Conservation (phyloP, 2,329 filamentous ascomycete species). For the Lanzia echinophila region DNA sequence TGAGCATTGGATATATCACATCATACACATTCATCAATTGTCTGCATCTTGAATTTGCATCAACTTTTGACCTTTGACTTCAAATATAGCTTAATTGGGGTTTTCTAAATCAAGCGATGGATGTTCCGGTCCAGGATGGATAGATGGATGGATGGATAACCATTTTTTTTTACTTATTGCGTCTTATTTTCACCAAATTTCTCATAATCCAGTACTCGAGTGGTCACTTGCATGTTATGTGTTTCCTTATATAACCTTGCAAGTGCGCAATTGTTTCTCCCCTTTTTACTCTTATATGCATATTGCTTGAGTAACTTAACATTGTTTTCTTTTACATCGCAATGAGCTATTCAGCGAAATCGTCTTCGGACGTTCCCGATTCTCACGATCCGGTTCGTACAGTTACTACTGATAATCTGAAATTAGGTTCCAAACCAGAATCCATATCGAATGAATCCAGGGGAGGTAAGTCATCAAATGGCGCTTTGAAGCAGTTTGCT, state of each 20-base stretch:
- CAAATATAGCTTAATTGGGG: neutral
- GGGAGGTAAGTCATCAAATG: constrained; percentile 1
- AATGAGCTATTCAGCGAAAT: neutral
- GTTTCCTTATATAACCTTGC: too few relatives aligned
- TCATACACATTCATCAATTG: too few relatives aligned
- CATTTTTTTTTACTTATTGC: neutral
- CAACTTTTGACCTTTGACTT: too few relatives aligned
- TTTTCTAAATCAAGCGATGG: neutral
- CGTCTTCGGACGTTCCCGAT: neutral
- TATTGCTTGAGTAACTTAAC: neutral
- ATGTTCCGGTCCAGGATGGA: too few relatives aligned
- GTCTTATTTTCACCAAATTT: neutral
- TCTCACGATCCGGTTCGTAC: neutral
- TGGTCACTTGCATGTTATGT: too few relatives aligned
- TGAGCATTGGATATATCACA: too few relatives aligned
- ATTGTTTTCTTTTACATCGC: neutral
- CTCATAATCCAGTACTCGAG: neutral
- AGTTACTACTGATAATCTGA: neutral
- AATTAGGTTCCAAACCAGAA: neutral
- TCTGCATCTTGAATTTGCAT: too few relatives aligned
- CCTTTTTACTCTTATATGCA: neutral
- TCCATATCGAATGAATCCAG: neutral
- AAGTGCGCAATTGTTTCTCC: neutral
- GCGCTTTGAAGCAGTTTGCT: neutral
- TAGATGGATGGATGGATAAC: neutral